Conservation (phyloP, 169 alveolate species). For the Amoebophrya sp. region DNA sequence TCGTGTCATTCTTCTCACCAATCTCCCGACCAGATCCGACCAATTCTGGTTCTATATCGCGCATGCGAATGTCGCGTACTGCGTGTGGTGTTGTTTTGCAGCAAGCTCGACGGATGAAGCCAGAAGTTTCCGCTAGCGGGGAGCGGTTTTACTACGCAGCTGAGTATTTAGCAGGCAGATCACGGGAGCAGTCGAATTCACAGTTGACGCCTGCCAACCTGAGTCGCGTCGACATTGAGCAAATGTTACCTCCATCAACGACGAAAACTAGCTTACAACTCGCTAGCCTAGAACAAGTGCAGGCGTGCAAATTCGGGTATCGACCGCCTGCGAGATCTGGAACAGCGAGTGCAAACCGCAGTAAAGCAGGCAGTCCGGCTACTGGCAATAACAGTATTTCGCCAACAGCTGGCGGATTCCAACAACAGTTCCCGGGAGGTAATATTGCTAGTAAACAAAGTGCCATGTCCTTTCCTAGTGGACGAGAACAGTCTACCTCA, state of each 20-base stretch:
- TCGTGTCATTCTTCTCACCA: too few species aligned
- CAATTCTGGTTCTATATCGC: background rate
- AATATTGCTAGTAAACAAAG: too few species aligned
- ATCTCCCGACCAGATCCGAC: too few species aligned
- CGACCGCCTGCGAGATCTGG: too few species aligned
- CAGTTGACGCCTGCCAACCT: background rate
- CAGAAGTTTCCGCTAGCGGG: background rate
- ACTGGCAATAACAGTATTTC: too few species aligned
- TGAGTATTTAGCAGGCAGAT: background rate
- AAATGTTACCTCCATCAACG: background rate
- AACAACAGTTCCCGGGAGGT: too few species aligned
- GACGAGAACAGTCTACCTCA: too few species aligned
- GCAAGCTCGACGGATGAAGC: background rate
- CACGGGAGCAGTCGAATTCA: background rate
- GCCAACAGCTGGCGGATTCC: too few species aligned
- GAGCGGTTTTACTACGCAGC: background rate
- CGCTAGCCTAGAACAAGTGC: background rate
- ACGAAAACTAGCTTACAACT: background rate
- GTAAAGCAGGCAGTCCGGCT: too few species aligned
- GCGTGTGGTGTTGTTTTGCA: background rate
- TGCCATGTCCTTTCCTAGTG: too few species aligned
- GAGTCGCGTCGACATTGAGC: background rate
- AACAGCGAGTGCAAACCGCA: too few species aligned
- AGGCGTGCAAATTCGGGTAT: background rate
- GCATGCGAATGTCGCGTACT: background rate